Evolutionary conservation across 306 rosid genomes (phyloP), one percentile per base, ranked within the genome.

Genomic region (Urtica urens): DNA sequence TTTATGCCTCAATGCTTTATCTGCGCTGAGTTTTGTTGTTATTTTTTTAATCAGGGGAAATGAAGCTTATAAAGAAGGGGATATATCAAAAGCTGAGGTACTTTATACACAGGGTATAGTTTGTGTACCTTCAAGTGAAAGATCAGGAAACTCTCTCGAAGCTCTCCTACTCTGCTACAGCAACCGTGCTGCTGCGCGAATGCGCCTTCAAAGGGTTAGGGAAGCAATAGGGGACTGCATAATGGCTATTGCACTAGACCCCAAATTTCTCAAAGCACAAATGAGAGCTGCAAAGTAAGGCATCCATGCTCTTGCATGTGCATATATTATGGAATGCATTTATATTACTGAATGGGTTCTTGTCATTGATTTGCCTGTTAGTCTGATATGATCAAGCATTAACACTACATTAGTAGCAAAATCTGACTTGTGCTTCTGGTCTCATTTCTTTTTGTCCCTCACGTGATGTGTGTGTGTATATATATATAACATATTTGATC

Each of bases 281-380:
- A 66, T 85, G 67, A 75, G 92, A 64, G 74, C 78, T 53, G 95
- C 87, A 51, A 90, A 75, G 95, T 90, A 73, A 75, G 94, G 52
- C 43, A 55, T 72, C 55, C 37, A 20, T 52, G 40, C 63, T 49
- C 57, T 59, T 52, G n/a, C n/a, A n/a, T n/a, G n/a, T n/a, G n/a
- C n/a, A n/a, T n/a, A n/a, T n/a, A n/a, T n/a, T n/a, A n/a, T n/a
- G n/a, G n/a, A n/a, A n/a, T n/a, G n/a, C n/a, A n/a, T n/a, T n/a
- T n/a, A n/a, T n/a, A n/a, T n/a, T n/a, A n/a, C n/a, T n/a, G n/a
- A n/a, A n/a, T n/a, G n/a, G n/a, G n/a, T n/a, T n/a, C n/a, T n/a
- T n/a, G n/a, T n/a, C n/a, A n/a, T n/a, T n/a, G n/a, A n/a, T n/a
- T n/a, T n/a, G n/a, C n/a, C n/a, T n/a, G n/a, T n/a, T n/a, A n/a